Evolutionary conservation across 805 yeast genomes (phyloP), one percentile per base, ranked within the genome.

Genomic region (Clavispora carvajalis): DNA sequence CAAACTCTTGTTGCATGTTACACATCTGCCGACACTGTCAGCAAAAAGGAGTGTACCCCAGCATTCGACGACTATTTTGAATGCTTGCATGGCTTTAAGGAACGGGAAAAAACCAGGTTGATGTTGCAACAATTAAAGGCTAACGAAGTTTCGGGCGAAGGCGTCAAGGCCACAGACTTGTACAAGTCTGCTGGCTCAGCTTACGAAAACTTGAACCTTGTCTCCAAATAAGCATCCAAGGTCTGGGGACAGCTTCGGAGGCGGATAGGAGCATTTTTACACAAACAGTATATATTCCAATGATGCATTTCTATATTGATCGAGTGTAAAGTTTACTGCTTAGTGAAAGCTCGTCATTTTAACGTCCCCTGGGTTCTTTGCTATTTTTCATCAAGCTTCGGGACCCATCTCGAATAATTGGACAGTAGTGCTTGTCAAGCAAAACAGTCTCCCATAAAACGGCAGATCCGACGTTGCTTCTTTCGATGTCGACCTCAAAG

Each of bases 381-480:
- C 71, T 65, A 37, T 61, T 57, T 43, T 69, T 69, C 63, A 65
- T 54, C 47, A 69, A 60, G 9, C 65, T 58, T 34, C 73, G 49
- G n/a, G 68, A 53, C 12, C 88, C 90, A 52, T 81, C 82, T 17
- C 80, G 73, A n/a, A 90, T 86, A 42, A 76, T 63, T 2, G 95
- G 95, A 45, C 88, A 77, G 57, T 86, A 93, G 61, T 93, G 98
- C 46, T 80, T 77, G 42, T 82, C 83, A 41, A 93, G 66, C 30
- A 91, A 62, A 5, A 81, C 81, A 38, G 80, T 78, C 56, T 93
- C 99, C 95, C 96, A 93, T 25, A 91, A 63, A 0, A 89, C 83
- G 1, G 97, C 95, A 13, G 91, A 93, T 33, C 83, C 91, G 2
- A 95, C 76, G 55, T 93, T 90, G 50, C 85, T 69, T 57, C 91